Percentiles rank a stretch among this genome's conserved stretches.
Conservation (phyloP, 2,329 filamentous ascomycete genomes). For the Colletotrichum kahawae region DNA sequence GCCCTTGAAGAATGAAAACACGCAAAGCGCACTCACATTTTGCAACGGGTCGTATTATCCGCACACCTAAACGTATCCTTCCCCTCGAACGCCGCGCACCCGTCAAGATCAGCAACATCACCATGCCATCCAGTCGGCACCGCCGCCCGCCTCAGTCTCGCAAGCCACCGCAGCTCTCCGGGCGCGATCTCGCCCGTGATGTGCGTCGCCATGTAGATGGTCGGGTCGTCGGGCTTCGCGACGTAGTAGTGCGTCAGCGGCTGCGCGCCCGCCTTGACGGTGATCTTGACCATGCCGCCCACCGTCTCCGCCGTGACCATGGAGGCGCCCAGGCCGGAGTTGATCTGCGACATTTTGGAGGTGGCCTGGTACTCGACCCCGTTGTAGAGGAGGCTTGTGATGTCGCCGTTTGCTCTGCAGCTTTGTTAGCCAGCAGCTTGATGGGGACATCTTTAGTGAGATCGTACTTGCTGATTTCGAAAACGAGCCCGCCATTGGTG, state of each 20-base stretch:
- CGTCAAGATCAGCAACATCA: constrained; percentile 25
- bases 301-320: constrained; percentile 26
- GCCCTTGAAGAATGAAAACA: neutral
- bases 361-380: constrained; percentile 52
- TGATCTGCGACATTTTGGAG: constrained; percentile 51
- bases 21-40: neutral
- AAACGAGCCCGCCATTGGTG: constrained; percentile 27
- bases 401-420: constrained; percentile 60
- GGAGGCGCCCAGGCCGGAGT: constrained; percentile 45
- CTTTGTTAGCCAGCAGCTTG: constrained; percentile 23
- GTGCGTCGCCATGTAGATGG: constrained; percentile 29
- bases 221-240: constrained; percentile 24
- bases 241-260: constrained; percentile 30
- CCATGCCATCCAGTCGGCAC: constrained; percentile 28
- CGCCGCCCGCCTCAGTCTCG: constrained; percentile 19
- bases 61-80: constrained; percentile 25
- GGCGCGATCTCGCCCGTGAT: constrained; percentile 27
- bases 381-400: constrained; percentile 63
- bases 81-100: constrained; percentile 24
- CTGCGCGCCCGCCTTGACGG: constrained; percentile 22
- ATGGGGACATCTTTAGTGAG: too few relatives aligned
- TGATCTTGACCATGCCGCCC: constrained; percentile 25
- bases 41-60: constrained; percentile 15
- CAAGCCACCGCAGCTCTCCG: constrained; percentile 28
- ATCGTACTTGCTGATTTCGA: constrained; percentile 26